Base-by-base conservation (phyloP, 495 filamentous ascomycete species). In the Astrothelium subdiscretum region DNA sequence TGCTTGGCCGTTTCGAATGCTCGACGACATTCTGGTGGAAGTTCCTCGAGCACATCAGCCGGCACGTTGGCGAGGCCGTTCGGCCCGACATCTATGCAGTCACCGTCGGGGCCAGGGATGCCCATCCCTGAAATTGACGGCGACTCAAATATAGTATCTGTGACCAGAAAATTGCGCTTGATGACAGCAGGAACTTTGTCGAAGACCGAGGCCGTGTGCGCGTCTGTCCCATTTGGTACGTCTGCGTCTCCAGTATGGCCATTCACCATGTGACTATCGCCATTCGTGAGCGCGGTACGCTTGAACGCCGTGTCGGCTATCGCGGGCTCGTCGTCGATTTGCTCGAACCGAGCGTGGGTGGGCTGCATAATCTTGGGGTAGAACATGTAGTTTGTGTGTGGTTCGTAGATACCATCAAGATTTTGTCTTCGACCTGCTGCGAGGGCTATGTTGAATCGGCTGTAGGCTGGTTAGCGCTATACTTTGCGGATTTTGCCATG, bases 331-430 rank as follows among this genome's bases (percentile, higher is more conserved):
- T 63, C 58, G 31, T 24, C 31, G 44, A 48, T 15, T 51, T 85
- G 82, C 74, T 91, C 89, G 80, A 91, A 89, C 59, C 84, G 84
- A 10, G 83, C 90, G 70, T 90, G 88, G 1, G 92, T 92, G 0
- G 94, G 90, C 75, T 98, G 95, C 80, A 89, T 96, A 67, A 81
- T 89, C 62, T 81, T 81, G 0, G 94, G 95, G 67, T 87, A 94
- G 66, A 90, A 87, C 80, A 97, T 88, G 43, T 77, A 66, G 70
- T 98, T 98, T 44, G 94, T 96, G 74, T 97, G 91, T 26, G 92
- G 82, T 66, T 98, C 91, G 72, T 98, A 98, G 27, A 91, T 78
- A 27, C 94, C 94, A 35, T 83, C 78, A 13, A 85, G 73, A 62
- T 85, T 91, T n/a, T 73, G 68, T 20, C 83, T 84, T 29, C 94